Evolutionary conservation across 495 filamentous ascomycete species (phyloP), one percentile per base, ranked within the genome.

Genomic region (Xylaria grammica): DNA sequence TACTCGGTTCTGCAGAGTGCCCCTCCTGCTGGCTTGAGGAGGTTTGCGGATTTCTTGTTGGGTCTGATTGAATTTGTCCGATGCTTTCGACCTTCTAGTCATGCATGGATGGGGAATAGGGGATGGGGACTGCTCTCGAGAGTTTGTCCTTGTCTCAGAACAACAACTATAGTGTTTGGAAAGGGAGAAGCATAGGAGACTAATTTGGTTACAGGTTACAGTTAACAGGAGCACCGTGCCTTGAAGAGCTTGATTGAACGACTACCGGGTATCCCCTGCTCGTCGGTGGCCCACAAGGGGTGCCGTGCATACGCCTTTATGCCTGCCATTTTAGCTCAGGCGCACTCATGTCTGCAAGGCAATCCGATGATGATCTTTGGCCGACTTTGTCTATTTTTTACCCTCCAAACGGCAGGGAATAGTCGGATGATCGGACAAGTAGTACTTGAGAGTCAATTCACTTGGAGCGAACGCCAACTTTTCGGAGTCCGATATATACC

Each of bases 311-410:
- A 49, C 42, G 26, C 19, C 40, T 32, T 49, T 11, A 48, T 26
- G 48, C 29, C 40, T 57, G 27, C 42, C 29, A 56, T 55, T 56
- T 56, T 45, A 63, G 60, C 60, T 45, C 27, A 63, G 61, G 61
- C 52, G 44, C 44, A 63, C 29, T 63, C 22, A 63, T 46, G 52
- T 45, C 51, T 27, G 42, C 61, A 50, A 57, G 61, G 48, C 61
- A 50, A 40, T 63, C 30, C 49, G 24, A 36, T 32, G 42, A 57
- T 38, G 61, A 63, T 63, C 61, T 38, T 49, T 11, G 42, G 22
- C 30, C 40, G 49, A 22, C 40, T 62, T 11, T 32, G 32, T 53
- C 22, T 42, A 42, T 54, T 44, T 32, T 42, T 17, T 42, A n/a
- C n/a, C 32, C 50, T 38, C 20, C 19, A 34, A 34, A 52, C n/a